phyloP scores from a whole-genome alignment of 805 yeast species.

The Saturnispora serradocipensis region DNA sequence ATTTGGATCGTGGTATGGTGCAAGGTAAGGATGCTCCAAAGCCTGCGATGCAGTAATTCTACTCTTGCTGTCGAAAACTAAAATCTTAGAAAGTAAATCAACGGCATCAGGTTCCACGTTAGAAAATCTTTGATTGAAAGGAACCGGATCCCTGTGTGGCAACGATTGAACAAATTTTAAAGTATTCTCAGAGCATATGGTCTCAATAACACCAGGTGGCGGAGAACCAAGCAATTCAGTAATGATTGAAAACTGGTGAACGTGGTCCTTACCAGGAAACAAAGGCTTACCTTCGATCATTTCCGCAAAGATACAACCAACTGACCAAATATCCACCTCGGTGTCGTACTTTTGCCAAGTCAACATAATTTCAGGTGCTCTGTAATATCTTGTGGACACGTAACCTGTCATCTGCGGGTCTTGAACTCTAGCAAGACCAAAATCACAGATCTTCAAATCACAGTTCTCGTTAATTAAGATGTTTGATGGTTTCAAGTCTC shows the following conservation, averaged over 20 bases:
- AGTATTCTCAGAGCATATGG: slow-evolving; percentile 93
- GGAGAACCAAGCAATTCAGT: slow-evolving; percentile 92
- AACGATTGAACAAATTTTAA: slow-evolving; percentile 86
- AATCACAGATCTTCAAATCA: slow-evolving; percentile 73
- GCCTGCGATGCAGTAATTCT: slow-evolving; percentile 91
- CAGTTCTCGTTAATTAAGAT: slow-evolving; percentile 61
- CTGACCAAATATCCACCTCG: slow-evolving; percentile 75
- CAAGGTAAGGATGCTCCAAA: slow-evolving; percentile 79
- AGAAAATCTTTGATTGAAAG: slow-evolving; percentile 73
- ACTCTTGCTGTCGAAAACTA: slow-evolving; percentile 90
- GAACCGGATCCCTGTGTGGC: slow-evolving; percentile 89
- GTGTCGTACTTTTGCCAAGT: slow-evolving; percentile 64
- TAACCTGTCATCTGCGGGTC: slow-evolving; percentile 57
- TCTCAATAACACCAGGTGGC: slow-evolving; percentile 89
- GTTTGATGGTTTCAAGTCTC: slow-evolving; percentile 75
- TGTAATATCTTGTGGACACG: slow-evolving; percentile 78
- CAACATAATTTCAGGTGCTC: slow-evolving; percentile 80
- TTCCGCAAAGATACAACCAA: slow-evolving; percentile 72
- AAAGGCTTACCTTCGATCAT: slow-evolving; percentile 52
- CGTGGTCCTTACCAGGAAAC: slow-evolving; percentile 90
- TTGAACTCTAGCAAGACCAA: slow-evolving; percentile 60
- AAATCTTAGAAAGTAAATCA: slow-evolving; percentile 79
- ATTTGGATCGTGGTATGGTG: slow-evolving; percentile 93
- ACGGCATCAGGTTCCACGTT: slow-evolving; percentile 78
- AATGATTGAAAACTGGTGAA: slow-evolving; percentile 93